A percentile compares a stretch with the other conserved stretches of the same genome.
Evolutionary conservation across 2,329 filamentous ascomycete genomes (phyloP).

Genomic region (Verticillium albo-atrum): DNA sequence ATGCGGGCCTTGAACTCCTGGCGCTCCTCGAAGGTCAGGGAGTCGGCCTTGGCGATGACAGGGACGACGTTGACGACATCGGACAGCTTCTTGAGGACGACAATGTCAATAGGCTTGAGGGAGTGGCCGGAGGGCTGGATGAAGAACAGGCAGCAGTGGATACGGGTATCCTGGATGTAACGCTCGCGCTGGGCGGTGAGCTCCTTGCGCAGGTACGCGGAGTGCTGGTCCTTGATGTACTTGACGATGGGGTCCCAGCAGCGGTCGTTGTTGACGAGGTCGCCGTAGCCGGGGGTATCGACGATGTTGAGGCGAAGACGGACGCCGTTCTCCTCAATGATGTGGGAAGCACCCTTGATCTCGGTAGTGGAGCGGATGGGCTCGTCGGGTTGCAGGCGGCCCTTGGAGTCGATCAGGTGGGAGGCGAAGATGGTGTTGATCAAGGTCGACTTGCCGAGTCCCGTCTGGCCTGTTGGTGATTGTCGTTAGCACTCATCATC

Average conservation of each 20-base stretch:
- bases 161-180: conserved; percentile 98
- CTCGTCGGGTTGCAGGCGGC: conserved; percentile 87
- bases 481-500: neutral
- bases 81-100: conserved; percentile 98
- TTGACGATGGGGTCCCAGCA: conserved; percentile 99
- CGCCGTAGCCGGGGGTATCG: conserved; percentile 96
- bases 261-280: conserved; percentile 99
- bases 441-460: conserved; percentile 95
- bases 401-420: conserved; percentile 98
- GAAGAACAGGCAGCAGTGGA: conserved; percentile 99
- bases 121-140: conserved; percentile 98
- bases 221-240: conserved; percentile 99
- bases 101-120: conserved; percentile 98
- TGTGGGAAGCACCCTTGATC: conserved; percentile 96
- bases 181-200: conserved; percentile 98
- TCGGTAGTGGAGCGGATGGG: conserved; percentile 92
- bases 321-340: conserved; percentile 99
- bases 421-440: conserved; percentile 99
- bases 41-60: conserved; percentile 97
- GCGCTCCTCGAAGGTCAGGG: conserved; percentile 91
- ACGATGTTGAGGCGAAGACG: conserved; percentile 97
- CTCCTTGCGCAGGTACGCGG: conserved; percentile 97
- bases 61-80: conserved; percentile 99
- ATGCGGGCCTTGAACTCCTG: conserved; percentile 97
- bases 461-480: conserved; percentile 74